Evolutionary conservation across 345 rosid genomes (phyloP).

Genomic region (Brassica napus): Da-Ae NC_063436.1:15960501-15961000

Average conservation of each 20-base stretch:
- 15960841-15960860: slow-evolving; percentile 27
- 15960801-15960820: slow-evolving; percentile 42
- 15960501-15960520: slow-evolving; percentile 50
- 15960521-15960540: slow-evolving; percentile 56
- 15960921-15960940: slow-evolving; percentile 47
- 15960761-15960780: slow-evolving; percentile 59
- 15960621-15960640: slow-evolving; percentile 39
- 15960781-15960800: slow-evolving; percentile 70
- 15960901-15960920: slow-evolving; percentile 54
- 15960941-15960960: slow-evolving; percentile 7
- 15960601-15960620: slow-evolving; percentile 43
- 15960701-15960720: slow-evolving; percentile 58
- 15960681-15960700: slow-evolving; percentile 52
- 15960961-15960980: not conserved
- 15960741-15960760: slow-evolving; percentile 49
- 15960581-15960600: slow-evolving; percentile 67
- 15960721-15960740: slow-evolving; percentile 63
- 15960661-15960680: slow-evolving; percentile 63
- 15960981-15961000: not conserved
- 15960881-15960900: slow-evolving; percentile 52
- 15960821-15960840: slow-evolving; percentile 58
- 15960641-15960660: slow-evolving; percentile 77
- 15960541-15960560: slow-evolving; percentile 65
- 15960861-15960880: slow-evolving; percentile 39
- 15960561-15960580: slow-evolving; percentile 48